These are phyloP conservation scores for Capsicum rhomboideum DNA, from an alignment of 257 asterid species.

Conservation along the genomic window DNA sequence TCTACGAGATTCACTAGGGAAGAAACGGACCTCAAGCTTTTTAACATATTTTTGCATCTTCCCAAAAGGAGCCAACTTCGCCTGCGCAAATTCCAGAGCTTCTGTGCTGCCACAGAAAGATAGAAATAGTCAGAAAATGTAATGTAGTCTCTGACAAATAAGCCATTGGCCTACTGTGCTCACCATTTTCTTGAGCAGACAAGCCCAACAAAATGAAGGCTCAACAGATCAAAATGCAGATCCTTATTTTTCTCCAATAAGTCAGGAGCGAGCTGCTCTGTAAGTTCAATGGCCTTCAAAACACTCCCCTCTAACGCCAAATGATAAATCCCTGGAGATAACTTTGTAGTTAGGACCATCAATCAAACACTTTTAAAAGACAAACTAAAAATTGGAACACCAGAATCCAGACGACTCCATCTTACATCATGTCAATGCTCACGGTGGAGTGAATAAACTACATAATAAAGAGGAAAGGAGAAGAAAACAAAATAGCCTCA, in stretches of 20 bases:
- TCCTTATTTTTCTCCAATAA: constrained; percentile 67
- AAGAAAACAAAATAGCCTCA: not conserved
- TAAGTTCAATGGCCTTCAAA: constrained; percentile 79
- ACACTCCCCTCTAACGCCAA: constrained; percentile 54
- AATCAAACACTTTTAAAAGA: not conserved
- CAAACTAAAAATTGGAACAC: not conserved
- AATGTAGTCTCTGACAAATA: not conserved
- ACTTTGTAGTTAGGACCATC: constrained; percentile 5
- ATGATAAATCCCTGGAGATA: constrained; percentile 54
- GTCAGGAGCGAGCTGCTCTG: constrained; percentile 61
- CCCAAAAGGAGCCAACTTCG: constrained; percentile 69
- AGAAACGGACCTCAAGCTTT: constrained; percentile 62
- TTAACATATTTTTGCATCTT: constrained; percentile 62
- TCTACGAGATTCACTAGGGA: not conserved
- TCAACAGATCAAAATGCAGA: constrained; percentile 78
- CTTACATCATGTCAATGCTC: not conserved
- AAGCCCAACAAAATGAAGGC: constrained; percentile 78
- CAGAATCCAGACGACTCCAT: not conserved
- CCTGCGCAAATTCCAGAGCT: constrained; percentile 82
- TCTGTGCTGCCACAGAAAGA: constrained; percentile 61
- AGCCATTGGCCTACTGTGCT: constrained; percentile 14
- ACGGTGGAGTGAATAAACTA: not conserved
- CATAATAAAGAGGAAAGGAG: not conserved
- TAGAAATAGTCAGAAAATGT: not conserved
- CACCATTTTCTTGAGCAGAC: constrained; percentile 67